Base-by-base conservation (phyloP, 2,329 filamentous ascomycete genomes). In the Gnomoniopsis smithogilvyi region DNA sequence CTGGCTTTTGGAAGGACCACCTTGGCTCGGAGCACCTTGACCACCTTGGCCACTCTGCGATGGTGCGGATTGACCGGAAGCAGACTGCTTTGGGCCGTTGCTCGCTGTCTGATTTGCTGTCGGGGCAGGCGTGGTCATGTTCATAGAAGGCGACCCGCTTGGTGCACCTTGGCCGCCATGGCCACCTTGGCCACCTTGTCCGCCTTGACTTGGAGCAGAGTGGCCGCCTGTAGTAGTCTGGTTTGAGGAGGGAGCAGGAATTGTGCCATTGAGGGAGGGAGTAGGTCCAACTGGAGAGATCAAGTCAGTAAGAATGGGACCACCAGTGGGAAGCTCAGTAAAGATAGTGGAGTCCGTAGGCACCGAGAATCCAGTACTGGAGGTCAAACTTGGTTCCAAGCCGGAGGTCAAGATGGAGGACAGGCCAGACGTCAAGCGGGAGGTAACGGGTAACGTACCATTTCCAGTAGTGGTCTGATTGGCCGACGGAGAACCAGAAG, bases 291-390 rank as follows among this genome's bases (percentile, higher is more conserved):
- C 22, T 36, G 60, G 19, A 22, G 47, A 34, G n/a, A 43, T 48
- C 2, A 54, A 36, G 54, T 62, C 52, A 51, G 57, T 45, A 34
- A 41, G 33, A 19, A 46, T 47, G 3, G 46, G 34, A 12, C 43
- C 33, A 2, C 53, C 53, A 48, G 50, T 54, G 26, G 60, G 50
- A 3, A 57, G 45, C 17, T 57, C 49, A 51, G 57, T 33, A 19
- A 50, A 38, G 36, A 41, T 55, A 19, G 60, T 62, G 11, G 53
- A 43, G 43, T 62, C 56, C 19, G 57, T 59, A 15, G 58, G 50
- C 45, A 36, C 54, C 14, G 55, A 47, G 17, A 54, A 43, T 11
- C 48, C 48, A 38, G 47, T 45, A 21, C 14, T 49, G 36, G 56
- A 49, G 30, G 49, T 24, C 45, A 47, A 47, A 15, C 45, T 30